Evolutionary conservation across 805 yeast species (phyloP).

Genomic region (Zygosaccharomyces rouxii): DNA sequence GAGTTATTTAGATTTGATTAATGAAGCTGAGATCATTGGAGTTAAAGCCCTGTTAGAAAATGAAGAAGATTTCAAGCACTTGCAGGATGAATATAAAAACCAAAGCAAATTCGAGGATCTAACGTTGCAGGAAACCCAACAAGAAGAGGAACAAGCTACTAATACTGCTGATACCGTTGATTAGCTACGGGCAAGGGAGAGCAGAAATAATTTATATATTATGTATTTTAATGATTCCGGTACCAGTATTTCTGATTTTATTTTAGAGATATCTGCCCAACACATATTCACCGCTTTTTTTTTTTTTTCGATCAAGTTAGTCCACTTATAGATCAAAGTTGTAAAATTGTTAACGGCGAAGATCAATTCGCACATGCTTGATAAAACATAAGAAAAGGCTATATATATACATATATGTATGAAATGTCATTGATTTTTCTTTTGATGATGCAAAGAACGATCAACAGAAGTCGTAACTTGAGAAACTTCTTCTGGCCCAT

Average conservation of each 20-base stretch:
- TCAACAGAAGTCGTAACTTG: conserved; percentile 47
- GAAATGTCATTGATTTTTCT: too few relatives aligned
- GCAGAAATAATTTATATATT: not conserved
- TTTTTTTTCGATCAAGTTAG: too few relatives aligned
- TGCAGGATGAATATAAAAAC: conserved; percentile 43
- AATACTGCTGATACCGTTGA: conserved; percentile 42
- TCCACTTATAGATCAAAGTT: too few relatives aligned
- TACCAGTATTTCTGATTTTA: too few relatives aligned
- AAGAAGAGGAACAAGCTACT: conserved; percentile 9
- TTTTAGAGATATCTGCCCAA: too few relatives aligned
- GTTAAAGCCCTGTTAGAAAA: conserved; percentile 72
- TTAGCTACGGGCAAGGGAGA: conserved; percentile 14
- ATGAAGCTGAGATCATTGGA: conserved; percentile 78
- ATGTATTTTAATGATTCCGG: too few relatives aligned
- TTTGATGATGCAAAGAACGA: not conserved
- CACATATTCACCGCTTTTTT: too few relatives aligned
- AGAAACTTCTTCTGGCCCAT: conserved; percentile 58
- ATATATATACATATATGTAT: too few relatives aligned
- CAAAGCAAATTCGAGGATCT: conserved; percentile 18
- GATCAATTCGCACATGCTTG: not conserved
- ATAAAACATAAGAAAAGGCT: not conserved
- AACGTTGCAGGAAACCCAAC: conserved; percentile 15
- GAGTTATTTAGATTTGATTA: conserved; percentile 62
- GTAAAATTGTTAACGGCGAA: not conserved
- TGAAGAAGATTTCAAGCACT: conserved; percentile 61